A percentile compares a stretch with the other conserved stretches of the same genome.
phyloP scores from a whole-genome alignment of 2,329 filamentous ascomycete species.

The Microsporum ferrugineum region DNA sequence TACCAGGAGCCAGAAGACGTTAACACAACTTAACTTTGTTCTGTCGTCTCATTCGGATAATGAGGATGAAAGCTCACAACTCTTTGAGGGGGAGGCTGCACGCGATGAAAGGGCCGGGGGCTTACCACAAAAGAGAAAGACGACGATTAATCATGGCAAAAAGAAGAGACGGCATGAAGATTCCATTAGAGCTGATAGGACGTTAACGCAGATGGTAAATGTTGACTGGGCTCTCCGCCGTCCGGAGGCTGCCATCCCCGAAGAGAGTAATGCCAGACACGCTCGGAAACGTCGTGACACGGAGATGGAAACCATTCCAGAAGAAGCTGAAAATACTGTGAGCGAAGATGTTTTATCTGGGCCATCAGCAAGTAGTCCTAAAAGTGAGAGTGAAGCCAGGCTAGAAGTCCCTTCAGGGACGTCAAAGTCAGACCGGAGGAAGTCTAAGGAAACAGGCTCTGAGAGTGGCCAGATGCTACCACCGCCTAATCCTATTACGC shows the following conservation, averaged over 20 bases:
- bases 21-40: conserved; percentile 34
- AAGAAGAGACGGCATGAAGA: background rate
- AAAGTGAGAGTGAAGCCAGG: background rate
- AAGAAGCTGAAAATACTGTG: conserved; percentile 3
- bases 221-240: background rate
- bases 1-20: conserved; percentile 26
- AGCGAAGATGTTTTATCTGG: background rate
- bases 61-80: conserved; percentile 23
- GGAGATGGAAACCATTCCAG: conserved; percentile 7
- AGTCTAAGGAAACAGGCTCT: background rate
- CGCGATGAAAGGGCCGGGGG: conserved; percentile 10
- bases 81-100: conserved; percentile 20
- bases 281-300: conserved; percentile 1
- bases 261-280: background rate
- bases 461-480: background rate
- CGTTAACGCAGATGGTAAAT: conserved; percentile 9
- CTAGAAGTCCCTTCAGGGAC: background rate
- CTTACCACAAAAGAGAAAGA: background rate
- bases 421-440: background rate
- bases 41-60: conserved; percentile 13
- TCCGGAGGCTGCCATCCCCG: background rate
- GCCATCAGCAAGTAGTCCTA: background rate
- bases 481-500: conserved; percentile 19
- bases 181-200: background rate
- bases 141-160: background rate